Evolutionary conservation across 2,329 filamentous ascomycete species (phyloP).

Genomic region (Claviceps citrina): DNA sequence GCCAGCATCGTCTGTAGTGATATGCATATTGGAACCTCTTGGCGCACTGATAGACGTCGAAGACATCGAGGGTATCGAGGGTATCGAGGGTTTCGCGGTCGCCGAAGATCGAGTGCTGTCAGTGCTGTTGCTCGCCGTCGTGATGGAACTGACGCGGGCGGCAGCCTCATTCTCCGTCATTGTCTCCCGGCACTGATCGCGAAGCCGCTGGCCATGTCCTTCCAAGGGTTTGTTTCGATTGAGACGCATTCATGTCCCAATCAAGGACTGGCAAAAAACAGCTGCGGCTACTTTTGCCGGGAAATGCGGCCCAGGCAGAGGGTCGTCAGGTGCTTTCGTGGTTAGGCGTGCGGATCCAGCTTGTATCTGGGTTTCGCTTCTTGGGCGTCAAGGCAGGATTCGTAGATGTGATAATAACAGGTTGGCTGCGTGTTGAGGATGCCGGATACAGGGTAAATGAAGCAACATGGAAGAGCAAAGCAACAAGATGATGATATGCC

Average conservation of each 20-base stretch:
- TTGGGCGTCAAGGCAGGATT: background rate
- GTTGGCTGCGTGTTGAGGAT: background rate
- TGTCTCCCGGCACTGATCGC: constrained; percentile 26
- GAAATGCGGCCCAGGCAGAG: background rate
- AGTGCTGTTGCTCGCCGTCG: constrained; percentile 35
- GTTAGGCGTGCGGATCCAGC: background rate
- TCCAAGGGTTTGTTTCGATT: constrained; percentile 9
- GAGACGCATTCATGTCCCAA: constrained; percentile 19
- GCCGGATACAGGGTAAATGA: background rate
- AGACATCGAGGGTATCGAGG: constrained; percentile 23
- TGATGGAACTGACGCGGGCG: constrained; percentile 38
- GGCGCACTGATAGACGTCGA: constrained; percentile 15
- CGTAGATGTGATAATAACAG: background rate
- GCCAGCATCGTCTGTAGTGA: constrained; percentile 28
- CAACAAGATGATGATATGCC: background rate
- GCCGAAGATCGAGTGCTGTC: constrained; percentile 52
- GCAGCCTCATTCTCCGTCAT: constrained; percentile 54
- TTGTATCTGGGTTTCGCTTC: background rate
- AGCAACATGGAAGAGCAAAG: background rate
- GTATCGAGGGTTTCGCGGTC: constrained; percentile 39
- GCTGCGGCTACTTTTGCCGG: background rate
- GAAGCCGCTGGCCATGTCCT: constrained; percentile 18
- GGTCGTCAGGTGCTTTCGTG: background rate
- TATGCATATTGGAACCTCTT: constrained; percentile 14
- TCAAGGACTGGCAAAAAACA: constrained; percentile 6